phyloP scores from a whole-genome alignment of 2,329 filamentous ascomycete species.

The Aureobasidium sp. region DNA sequence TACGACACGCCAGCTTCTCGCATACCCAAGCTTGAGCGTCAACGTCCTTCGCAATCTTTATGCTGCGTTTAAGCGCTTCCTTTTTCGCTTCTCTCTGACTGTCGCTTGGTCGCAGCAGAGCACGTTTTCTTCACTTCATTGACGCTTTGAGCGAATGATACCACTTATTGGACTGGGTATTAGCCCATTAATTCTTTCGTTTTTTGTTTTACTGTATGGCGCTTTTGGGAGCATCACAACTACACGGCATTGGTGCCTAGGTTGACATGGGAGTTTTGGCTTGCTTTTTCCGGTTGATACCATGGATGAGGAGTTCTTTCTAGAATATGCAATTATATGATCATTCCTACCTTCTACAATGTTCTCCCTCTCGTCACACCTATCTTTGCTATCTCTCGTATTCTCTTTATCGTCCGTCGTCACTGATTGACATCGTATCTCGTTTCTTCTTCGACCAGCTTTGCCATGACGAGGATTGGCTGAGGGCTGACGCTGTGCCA shows the following conservation, averaged over 20 bases:
- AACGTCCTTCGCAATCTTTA: neutral
- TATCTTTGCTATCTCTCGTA: neutral
- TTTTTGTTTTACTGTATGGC: neutral
- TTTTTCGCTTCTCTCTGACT: constrained; percentile 2
- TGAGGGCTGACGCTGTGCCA: neutral
- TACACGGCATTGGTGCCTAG: constrained; percentile 4
- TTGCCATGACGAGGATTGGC: neutral
- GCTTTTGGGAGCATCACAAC: neutral
- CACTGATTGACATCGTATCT: neutral
- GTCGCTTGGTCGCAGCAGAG: constrained; percentile 7
- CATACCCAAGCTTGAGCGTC: neutral
- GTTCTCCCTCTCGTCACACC: neutral
- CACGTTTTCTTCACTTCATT: neutral
- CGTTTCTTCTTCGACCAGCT: neutral
- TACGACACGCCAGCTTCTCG: constrained; percentile 3
- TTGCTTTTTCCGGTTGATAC: constrained; percentile 11
- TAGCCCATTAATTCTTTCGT: constrained; percentile 8
- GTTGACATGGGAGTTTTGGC: neutral
- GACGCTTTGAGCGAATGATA: constrained; percentile 2
- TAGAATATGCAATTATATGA: constrained; percentile 6
- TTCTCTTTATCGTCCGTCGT: neutral
- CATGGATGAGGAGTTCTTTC: constrained; percentile 10
- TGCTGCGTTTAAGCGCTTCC: constrained; percentile 11
- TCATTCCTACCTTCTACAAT: neutral
- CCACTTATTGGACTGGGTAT: constrained; percentile 6